phyloP scores from a whole-genome alignment of 202 grass and related monocot species.

The Elaeis oleifera region DNA sequence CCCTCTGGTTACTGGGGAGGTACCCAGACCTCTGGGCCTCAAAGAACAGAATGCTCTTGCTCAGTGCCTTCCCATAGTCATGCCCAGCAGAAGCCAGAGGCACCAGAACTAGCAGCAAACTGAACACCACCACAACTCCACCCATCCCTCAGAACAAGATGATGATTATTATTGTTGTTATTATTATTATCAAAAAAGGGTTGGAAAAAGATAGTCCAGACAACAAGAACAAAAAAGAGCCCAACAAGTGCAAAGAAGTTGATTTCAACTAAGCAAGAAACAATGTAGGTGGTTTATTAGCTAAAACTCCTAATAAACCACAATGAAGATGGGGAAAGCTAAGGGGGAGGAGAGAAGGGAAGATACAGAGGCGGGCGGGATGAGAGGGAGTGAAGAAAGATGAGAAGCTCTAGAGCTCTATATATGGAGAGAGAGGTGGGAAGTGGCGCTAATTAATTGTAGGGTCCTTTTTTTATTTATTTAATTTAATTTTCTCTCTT shows the following conservation, averaged over 20 bases:
- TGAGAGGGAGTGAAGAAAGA: no score
- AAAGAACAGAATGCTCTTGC: conserved; percentile 90
- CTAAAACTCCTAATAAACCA: background rate
- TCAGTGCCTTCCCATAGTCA: conserved; percentile 66
- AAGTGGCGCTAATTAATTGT: conserved; percentile 7
- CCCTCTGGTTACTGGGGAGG: conserved; percentile 54
- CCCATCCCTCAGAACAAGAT: background rate
- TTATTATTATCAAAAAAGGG: no score
- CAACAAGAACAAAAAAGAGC: no score
- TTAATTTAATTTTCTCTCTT: no score
- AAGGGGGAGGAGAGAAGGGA: no score
- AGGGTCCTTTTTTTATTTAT: background rate
- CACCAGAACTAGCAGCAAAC: background rate
- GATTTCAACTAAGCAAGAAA: no score
- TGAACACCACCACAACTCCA: conserved; percentile 2
- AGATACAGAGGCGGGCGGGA: no score
- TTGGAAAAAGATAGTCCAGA: no score
- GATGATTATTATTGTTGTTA: no score
- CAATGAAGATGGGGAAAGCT: no score
- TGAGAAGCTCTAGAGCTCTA: conserved; percentile 10
- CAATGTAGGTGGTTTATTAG: conserved; percentile 3
- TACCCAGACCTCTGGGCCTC: conserved; percentile 82
- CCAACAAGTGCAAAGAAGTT: no score
- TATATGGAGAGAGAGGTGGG: conserved; percentile 4
- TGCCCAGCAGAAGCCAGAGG: conserved; percentile 31